Evolutionary conservation across 2,329 filamentous ascomycete genomes (phyloP).

Genomic region (Talaromyces sp.): DNA sequence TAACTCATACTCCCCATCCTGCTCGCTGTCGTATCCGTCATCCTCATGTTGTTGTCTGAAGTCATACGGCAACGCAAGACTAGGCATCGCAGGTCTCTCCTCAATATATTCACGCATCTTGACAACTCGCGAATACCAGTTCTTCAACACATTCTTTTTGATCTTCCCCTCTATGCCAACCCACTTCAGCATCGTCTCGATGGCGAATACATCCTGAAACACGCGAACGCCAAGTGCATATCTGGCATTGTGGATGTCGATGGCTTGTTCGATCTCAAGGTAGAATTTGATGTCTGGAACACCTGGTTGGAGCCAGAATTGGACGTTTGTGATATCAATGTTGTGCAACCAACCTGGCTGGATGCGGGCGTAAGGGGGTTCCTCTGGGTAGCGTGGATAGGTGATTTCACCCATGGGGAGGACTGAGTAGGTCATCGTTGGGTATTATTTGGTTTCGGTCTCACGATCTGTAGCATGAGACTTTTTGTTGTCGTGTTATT

Average conservation of each 20-base stretch:
- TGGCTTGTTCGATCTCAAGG: neutral
- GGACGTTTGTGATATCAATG: neutral
- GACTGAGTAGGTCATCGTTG: neutral
- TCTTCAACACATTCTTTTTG: neutral
- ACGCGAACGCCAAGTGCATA: neutral
- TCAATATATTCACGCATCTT: neutral
- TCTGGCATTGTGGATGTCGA: conserved; percentile 2
- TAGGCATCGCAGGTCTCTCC: neutral
- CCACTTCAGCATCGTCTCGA: conserved; percentile 6
- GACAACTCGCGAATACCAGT: neutral
- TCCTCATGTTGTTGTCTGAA: neutral
- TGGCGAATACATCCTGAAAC: neutral
- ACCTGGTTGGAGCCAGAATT: neutral
- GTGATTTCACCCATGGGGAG: neutral
- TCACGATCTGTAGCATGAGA: neutral
- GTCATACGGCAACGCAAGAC: neutral
- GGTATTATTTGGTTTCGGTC: neutral
- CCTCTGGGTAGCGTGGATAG: neutral
- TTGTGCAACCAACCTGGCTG: neutral
- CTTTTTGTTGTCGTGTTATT: neutral
- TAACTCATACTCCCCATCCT: neutral
- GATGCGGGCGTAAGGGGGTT: neutral
- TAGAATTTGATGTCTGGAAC: conserved; percentile 11
- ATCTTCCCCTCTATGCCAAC: neutral
- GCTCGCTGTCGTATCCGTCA: neutral